phyloP scores from a whole-genome alignment of 2,329 filamentous ascomycete species.

The Fusarium buxicola region DNA sequence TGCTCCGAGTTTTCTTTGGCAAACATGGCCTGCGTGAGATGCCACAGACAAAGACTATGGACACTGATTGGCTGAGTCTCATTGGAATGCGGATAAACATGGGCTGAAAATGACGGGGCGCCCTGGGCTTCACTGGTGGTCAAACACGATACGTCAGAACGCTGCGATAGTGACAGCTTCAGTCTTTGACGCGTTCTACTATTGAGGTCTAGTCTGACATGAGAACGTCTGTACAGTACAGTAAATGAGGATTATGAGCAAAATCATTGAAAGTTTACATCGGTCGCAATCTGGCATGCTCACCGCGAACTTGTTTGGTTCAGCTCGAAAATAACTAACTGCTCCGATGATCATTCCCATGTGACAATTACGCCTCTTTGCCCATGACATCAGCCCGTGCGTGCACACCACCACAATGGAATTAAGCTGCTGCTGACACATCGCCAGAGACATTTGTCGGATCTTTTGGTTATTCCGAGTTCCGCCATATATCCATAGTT shows the following conservation, averaged over 20 bases:
- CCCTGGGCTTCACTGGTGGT: no score
- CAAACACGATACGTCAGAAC: conserved; percentile 38
- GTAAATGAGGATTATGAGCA: no score
- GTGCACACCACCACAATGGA: neutral
- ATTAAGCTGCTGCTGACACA: conserved; percentile 6
- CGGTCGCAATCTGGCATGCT: neutral
- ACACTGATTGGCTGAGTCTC: conserved; percentile 20
- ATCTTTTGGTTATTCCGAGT: conserved; percentile 13
- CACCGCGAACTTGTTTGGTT: neutral
- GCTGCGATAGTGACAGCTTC: conserved; percentile 1
- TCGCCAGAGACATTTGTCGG: conserved; percentile 5
- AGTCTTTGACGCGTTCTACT: neutral
- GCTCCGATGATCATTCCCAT: conserved; percentile 32
- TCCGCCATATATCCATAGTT: no score
- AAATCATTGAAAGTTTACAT: neutral
- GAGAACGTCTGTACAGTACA: no score
- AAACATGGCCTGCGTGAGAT: neutral
- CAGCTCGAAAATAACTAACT: neutral
- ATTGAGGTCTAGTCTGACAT: neutral
- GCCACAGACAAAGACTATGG: conserved; percentile 13
- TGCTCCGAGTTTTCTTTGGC: conserved; percentile 22
- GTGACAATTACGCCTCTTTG: conserved; percentile 13
- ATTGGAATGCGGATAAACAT: conserved; percentile 2
- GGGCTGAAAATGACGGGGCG: conserved; percentile 5
- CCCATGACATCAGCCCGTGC: conserved; percentile 41